A percentile compares a stretch with the other conserved stretches of the same genome.
These are phyloP conservation scores for Usnea hakonensis DNA, from an alignment of 495 filamentous ascomycete species.

Conservation along the genomic window DNA sequence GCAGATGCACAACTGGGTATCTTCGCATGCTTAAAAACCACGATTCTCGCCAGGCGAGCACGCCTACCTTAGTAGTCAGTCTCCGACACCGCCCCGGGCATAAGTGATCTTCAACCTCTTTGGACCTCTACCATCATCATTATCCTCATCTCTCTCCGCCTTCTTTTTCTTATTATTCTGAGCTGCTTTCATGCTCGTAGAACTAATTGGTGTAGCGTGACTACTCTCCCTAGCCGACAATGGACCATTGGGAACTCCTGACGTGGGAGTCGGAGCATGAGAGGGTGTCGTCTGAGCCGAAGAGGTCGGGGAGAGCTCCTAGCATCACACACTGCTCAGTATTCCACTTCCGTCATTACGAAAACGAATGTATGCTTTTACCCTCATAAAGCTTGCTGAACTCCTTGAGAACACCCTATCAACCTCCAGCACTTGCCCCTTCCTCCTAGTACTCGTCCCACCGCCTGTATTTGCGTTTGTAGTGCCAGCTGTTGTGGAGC, in stretches of 20 bases:
- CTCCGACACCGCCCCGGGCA: slow-evolving; percentile 23
- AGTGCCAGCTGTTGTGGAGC: slow-evolving; percentile 40
- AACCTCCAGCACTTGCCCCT: slow-evolving; percentile 40
- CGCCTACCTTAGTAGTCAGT: slow-evolving; percentile 4
- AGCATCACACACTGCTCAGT: neutral
- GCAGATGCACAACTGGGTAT: slow-evolving; percentile 1
- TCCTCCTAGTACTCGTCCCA: slow-evolving; percentile 34
- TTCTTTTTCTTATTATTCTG: slow-evolving; percentile 38
- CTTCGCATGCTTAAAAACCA: neutral
- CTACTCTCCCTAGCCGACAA: slow-evolving; percentile 23
- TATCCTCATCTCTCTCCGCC: slow-evolving; percentile 39
- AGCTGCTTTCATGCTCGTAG: slow-evolving; percentile 21
- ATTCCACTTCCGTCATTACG: neutral
- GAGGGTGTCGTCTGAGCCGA: slow-evolving; percentile 43
- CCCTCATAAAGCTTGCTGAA: slow-evolving; percentile 45
- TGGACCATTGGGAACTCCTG: slow-evolving; percentile 31
- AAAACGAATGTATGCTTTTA: slow-evolving; percentile 30
- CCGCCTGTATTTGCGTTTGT: slow-evolving; percentile 24
- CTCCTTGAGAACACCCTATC: slow-evolving; percentile 48
- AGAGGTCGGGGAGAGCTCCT: slow-evolving; percentile 45
- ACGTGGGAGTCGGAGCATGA: slow-evolving; percentile 44
- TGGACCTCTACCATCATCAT: slow-evolving; percentile 35
- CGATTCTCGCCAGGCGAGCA: neutral
- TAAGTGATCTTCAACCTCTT: slow-evolving; percentile 49
- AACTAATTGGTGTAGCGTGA: slow-evolving; percentile 23